phyloP scores from a whole-genome alignment of 2,329 filamentous ascomycete species.

The Aspergillus sp. region DNA sequence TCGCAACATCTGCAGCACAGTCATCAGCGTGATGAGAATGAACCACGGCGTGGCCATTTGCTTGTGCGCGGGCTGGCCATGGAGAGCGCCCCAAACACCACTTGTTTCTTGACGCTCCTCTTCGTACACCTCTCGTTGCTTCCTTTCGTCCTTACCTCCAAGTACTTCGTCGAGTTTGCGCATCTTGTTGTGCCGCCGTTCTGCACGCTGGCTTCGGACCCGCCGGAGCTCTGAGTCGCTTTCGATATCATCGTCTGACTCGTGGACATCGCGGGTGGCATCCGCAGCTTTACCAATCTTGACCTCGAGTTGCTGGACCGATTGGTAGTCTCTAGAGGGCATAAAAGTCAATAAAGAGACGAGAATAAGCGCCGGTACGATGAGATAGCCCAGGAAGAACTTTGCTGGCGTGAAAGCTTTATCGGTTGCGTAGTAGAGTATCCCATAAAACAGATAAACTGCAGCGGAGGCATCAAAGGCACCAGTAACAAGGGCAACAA shows the following conservation, averaged over 20 bases:
- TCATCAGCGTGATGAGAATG: constrained; percentile 79
- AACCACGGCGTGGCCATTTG: constrained; percentile 83
- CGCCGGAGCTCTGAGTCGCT: constrained; percentile 43
- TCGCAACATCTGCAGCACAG: constrained; percentile 68
- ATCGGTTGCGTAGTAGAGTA: constrained; percentile 60
- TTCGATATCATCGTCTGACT: constrained; percentile 49
- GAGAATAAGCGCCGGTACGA: constrained; percentile 63
- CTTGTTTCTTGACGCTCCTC: constrained; percentile 65
- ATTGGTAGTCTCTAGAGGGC: constrained; percentile 70
- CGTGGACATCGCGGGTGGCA: constrained; percentile 36
- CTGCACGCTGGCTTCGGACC: constrained; percentile 51
- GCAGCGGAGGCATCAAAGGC: constrained; percentile 79
- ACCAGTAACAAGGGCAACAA: constrained; percentile 73
- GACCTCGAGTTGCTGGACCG: constrained; percentile 69
- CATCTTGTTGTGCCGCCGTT: constrained; percentile 57
- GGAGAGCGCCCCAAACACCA: constrained; percentile 81
- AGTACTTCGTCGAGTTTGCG: constrained; percentile 67
- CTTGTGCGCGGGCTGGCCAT: constrained; percentile 61
- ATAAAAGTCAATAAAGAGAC: constrained; percentile 63
- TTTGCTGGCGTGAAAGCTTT: constrained; percentile 43
- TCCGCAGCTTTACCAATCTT: constrained; percentile 53
- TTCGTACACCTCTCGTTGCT: constrained; percentile 57
- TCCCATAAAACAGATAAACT: constrained; percentile 69
- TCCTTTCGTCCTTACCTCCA: constrained; percentile 56
- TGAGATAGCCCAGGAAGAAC: constrained; percentile 70